Evolutionary conservation across 2,329 filamentous ascomycete genomes (phyloP), one percentile per base, ranked within the genome.

Genomic region (Conoideocrella luteorostrata): DNA sequence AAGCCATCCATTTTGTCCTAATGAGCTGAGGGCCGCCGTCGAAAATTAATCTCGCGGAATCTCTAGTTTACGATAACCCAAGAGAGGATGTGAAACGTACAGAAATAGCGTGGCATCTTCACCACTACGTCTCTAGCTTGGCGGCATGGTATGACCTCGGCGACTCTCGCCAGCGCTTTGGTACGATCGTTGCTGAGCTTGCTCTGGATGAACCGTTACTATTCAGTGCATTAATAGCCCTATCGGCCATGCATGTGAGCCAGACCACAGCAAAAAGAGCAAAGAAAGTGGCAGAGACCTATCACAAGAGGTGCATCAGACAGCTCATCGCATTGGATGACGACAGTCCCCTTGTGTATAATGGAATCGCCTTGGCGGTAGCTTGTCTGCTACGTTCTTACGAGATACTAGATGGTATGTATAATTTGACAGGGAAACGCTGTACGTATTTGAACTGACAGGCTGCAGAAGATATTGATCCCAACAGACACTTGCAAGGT

Each of bases 61-160:
- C 32, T 22, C 32, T 29, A 43, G 29, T 46, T 39, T 39, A 52
- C 15, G 34, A 46, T 13, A 39, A 39, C 11, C 64, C 67, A 21
- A 50, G 54, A 10, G 46, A 41, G 18, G 59, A 59, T 7, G 53
- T 69, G 0, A 39, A 58, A 26, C 49, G 59, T 3, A 55, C 52
- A n/a, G 53, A 56, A 3, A 53, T 67, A 10, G 57, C 65, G 2
- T 52, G 47, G 6, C 53, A 67, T 12, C 71, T 71, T 35, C 56
- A 62, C 33, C 60, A 64, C 43, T 72, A 73, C 49, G 61, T 64
- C 7, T 46, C 49, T 1, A 44, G 54, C 29, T 53, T 72, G 15
- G 68, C 70, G 1, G 52, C 56, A 2, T 74, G 70, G 70, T 74
- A 72, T 49, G 69, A 74, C 40, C 60, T 74, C 7, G 69, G 66